These are phyloP conservation scores for Phlegmacium glaucopus DNA, from an alignment of 768 basidiomycete genomes.

Conservation along the genomic window DNA sequence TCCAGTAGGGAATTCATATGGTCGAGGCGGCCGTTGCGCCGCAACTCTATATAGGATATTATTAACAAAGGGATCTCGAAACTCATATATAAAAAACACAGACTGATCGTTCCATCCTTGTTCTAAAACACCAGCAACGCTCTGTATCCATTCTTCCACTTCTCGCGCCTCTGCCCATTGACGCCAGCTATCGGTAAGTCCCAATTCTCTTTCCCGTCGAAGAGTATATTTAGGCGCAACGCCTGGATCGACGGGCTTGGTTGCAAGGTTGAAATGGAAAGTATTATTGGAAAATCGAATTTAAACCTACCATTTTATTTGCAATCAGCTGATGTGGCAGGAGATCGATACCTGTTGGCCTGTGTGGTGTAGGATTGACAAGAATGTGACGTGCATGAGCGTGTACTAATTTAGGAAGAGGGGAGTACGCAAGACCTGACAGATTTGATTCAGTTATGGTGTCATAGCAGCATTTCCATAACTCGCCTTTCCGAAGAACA, in stretches of 20 bases:
- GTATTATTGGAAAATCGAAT: not conserved
- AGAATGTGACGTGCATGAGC: slow-evolving; percentile 74
- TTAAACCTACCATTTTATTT: slow-evolving; percentile 57
- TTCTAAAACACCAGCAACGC: slow-evolving; percentile 80
- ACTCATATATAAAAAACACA: slow-evolving; percentile 19
- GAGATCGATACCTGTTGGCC: slow-evolving; percentile 58
- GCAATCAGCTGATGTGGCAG: slow-evolving; percentile 86
- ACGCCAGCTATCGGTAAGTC: slow-evolving; percentile 81
- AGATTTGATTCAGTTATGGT: not conserved
- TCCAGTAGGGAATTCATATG: slow-evolving; percentile 96
- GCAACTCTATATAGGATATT: slow-evolving; percentile 46
- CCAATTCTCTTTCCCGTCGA: slow-evolving; percentile 68
- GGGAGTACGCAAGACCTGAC: slow-evolving; percentile 73
- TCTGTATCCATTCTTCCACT: slow-evolving; percentile 93
- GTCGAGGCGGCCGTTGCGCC: slow-evolving; percentile 50
- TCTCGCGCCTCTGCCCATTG: slow-evolving; percentile 77
- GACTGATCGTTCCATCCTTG: slow-evolving; percentile 90
- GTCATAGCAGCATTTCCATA: not conserved
- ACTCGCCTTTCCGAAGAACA: slow-evolving; percentile 86
- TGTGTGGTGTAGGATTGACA: slow-evolving; percentile 40
- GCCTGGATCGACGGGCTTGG: slow-evolving; percentile 69
- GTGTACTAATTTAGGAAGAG: slow-evolving; percentile 77
- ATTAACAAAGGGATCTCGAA: not conserved
- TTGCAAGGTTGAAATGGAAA: slow-evolving; percentile 5
- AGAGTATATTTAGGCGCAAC: slow-evolving; percentile 63